Base-by-base conservation (phyloP, 306 rosid genomes). In the Delonix regia region DNA sequence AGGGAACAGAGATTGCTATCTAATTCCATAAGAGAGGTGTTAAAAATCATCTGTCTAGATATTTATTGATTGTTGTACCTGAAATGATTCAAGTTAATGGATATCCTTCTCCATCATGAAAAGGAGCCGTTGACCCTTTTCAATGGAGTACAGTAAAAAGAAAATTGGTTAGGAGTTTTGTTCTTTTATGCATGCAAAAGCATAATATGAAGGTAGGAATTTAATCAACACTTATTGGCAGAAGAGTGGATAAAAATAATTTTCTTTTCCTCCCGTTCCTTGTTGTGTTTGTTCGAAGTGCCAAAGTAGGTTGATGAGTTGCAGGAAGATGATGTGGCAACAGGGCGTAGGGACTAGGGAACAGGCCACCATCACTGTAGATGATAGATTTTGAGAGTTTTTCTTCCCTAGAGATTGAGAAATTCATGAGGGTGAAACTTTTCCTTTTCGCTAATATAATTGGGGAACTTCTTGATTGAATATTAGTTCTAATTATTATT, bases 31-130 rank as follows among this genome's bases (percentile, higher is more conserved):
- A n/a, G n/a, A n/a, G n/a, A n/a, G n/a, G n/a, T n/a, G n/a, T n/a
- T n/a, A 30, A 30, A 42, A 42, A 42, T 42, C 53, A 15, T 7
- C 60, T 53, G 60, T 4, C 28, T 7, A 7, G 15, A n/a, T 36
- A 5, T 19, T n/a, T 82, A 4, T 7, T 61, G 61, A 51, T 64
- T 74, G 4, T 47, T 77, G 75, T 44, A 73, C 79, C 47, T 82
- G 39, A 45, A 67, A 51, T 45, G 55, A 19, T 38, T 65, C 64
- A 22, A 45, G 45, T 42, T 72, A 42, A 34, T 65, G 49, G 36
- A 33, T n/a, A 64, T 38, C 71, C 64, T 53, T 81, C 25, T 45
- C 18, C 13, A 33, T 71, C 63, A 30, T 15, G 69, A 25, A 6
- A 44, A 44, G 63, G 70, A 56, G 49, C 18, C 22, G 42, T 34